Conservation (phyloP, 1,139 yeast genomes). For the Scheffersomyces quercinus region DNA sequence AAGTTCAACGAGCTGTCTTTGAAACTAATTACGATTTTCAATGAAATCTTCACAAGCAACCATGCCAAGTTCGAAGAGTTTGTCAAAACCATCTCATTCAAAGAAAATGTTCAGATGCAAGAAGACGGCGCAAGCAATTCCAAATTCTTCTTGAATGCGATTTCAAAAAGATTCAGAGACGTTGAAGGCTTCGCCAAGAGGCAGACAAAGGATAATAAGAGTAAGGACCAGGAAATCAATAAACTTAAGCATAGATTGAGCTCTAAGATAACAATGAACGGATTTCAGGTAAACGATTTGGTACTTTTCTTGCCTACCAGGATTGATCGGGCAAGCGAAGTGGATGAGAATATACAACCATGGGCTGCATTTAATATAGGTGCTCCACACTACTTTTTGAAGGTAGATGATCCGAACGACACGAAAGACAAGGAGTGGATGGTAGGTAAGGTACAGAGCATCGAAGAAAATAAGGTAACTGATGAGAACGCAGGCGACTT, state of each 20-base stretch:
- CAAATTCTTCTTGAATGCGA: conserved; percentile 58
- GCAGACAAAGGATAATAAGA: conserved; percentile 72
- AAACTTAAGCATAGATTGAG: conserved; percentile 35
- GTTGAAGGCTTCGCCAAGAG: conserved; percentile 91
- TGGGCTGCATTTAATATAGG: conserved; percentile 90
- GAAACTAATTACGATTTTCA: conserved; percentile 19
- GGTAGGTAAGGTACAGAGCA: conserved; percentile 58
- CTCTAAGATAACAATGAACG: conserved; percentile 62
- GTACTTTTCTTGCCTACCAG: conserved; percentile 83
- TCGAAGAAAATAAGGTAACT: conserved; percentile 49
- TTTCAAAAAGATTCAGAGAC: conserved; percentile 78
- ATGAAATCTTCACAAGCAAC: conserved; percentile 19
- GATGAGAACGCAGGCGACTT: conserved; percentile 31
- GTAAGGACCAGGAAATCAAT: conserved; percentile 45
- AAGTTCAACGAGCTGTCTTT: conserved; percentile 17
- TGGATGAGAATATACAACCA: conserved; percentile 44
- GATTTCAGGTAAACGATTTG: conserved; percentile 69
- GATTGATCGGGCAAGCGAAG: conserved; percentile 31
- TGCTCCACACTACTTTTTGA: conserved; percentile 73
- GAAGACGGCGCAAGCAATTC: conserved; percentile 20
- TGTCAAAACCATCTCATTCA: conserved; percentile 30
- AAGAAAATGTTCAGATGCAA: conserved; percentile 36
- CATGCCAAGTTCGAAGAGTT: conserved; percentile 25
- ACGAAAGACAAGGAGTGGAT: conserved; percentile 63
- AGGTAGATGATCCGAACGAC: conserved; percentile 24